Base-by-base conservation (phyloP, 768 basidiomycete genomes). In the Boletus reticuloceps region DNA sequence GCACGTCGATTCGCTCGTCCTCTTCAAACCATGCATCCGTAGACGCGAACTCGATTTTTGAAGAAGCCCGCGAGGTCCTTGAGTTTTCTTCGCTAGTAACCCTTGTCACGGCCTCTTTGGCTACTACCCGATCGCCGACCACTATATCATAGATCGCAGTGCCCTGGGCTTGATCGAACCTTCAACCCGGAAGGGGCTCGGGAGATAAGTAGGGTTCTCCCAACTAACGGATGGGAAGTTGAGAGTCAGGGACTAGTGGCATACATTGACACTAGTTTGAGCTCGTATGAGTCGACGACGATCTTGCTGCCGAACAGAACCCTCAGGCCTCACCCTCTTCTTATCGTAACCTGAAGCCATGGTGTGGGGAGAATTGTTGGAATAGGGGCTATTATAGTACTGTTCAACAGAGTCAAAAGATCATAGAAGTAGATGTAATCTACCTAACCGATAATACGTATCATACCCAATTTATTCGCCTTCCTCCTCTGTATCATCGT, bases 21-120 rank as follows among this genome's bases (percentile, higher is more conserved):
- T 87, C 85, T 70, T 87, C 85, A 49, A 86, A 84, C 85, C 86
- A 87, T 4, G 77, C 77, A 57, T 85, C 84, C 62, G 79, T 77
- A 17, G 75, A 76, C 14, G 69, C 67, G 50, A 83, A 85, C 13
- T 65, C 64, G 54, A 88, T 64, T 45, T 20, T 76, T 80, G 37
- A 81, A 69, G 29, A 85, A 71, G 7, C 79, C 80, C 22, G 69
- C 69, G 13, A 84, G 64, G 47, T 74, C 64, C 41, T 75, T 70
- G 58, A 71, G 61, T 39, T 71, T 49, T 61, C 61, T 25, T 65
- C 56, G 14, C 44, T 49, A 16, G 63, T 69, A 43, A 68, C 72
- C 54, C 70, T 63, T 29, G 67, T 74, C n/a, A 74, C 71, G 2
- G 79, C 80, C 4, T 59, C 71, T 13, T 71, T 64, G 6, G 77